Evolutionary conservation across 2,329 filamentous ascomycete species (phyloP), one percentile per base, ranked within the genome.

Genomic region (Claviceps maximensis): DNA sequence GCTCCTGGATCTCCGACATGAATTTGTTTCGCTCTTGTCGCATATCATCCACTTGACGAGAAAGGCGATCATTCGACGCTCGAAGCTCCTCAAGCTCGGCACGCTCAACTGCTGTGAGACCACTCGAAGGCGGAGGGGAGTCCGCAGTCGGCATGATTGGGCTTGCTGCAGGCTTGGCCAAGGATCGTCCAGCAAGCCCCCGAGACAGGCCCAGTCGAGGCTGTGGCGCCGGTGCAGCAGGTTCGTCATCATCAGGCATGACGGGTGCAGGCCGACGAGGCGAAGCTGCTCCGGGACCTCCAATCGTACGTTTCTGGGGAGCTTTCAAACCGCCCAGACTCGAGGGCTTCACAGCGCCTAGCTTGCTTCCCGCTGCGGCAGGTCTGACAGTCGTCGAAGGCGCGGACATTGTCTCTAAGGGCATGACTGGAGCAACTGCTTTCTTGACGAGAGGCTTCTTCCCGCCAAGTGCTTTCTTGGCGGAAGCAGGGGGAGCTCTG

Each of bases 1-100:
- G 78, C 69, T 97, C 93, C 60, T 91, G 86, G 44, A 97, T 85
- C 66, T 96, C 89, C 0, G 89, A 93, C 55, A 83, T 79, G 49
- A 95, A 78, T 62, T 85, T 90, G 54, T 83, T 81, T 57, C 88
- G 84, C 64, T 96, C 91, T 47, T 87, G 80, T 52, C 88, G 82
- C 60, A 90, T 74, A 46, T 95, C 90, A 52, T 95, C 89, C 10
- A 83, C 80, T 58, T 88, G 80, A 53, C 83, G 82, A 23, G 79
- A 74, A 5, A 95, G 74, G 31, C 85, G 79, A 48, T 96, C 90
- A 60, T 91, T 90, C 56, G 94, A 84, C 13, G 83, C 74, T 40
- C 90, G 85, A 13, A 97, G 78, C 63, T 95, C 90, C 58, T 95
- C 89, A 1, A 98, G 74, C 66, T 98, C 91, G n/a, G 89, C 87